A percentile compares a stretch with the other conserved stretches of the same genome.
These are phyloP conservation scores for Salvia splendens DNA, from an alignment of 257 asterid species.

Conservation along the genomic window DNA sequence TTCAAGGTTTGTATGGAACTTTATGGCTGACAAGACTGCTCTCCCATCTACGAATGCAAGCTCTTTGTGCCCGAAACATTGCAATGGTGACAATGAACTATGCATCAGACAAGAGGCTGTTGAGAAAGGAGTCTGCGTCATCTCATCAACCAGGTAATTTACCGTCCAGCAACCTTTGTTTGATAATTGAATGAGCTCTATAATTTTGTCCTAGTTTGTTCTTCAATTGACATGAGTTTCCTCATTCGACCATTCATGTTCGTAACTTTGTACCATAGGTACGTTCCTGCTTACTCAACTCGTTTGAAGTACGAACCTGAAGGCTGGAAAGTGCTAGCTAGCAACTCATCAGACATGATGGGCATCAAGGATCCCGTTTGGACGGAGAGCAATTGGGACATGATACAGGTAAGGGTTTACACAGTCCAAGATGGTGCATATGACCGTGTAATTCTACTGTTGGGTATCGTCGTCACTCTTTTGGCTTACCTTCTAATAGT, in stretches of 20 bases:
- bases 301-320: constrained; percentile 70
- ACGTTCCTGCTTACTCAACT: constrained; percentile 90
- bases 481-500: constrained; percentile 55
- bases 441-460: constrained; percentile 59
- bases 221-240: too few species aligned
- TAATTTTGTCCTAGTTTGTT: too few species aligned
- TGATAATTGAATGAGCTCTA: not conserved
- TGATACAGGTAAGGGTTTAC: constrained; percentile 60
- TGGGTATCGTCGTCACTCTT: constrained; percentile 65
- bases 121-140: constrained; percentile 77
- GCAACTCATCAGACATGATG: constrained; percentile 59
- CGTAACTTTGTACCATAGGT: constrained; percentile 45
- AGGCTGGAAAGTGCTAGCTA: constrained; percentile 65
- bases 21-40: constrained; percentile 83
- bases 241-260: not conserved
- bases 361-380: constrained; percentile 71
- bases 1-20: constrained; percentile 89
- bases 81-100: constrained; percentile 63
- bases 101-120: constrained; percentile 71
- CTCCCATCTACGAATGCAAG: constrained; percentile 50
- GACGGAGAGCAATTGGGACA: constrained; percentile 98
- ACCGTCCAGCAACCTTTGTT: not conserved
- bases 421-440: constrained; percentile 55
- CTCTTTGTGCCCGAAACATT: constrained; percentile 63
- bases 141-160: constrained; percentile 82